Evolutionary conservation across 192 early-diverging fungal genomes (phyloP).

Genomic region (Phlyctochytrium planicorne): DNA sequence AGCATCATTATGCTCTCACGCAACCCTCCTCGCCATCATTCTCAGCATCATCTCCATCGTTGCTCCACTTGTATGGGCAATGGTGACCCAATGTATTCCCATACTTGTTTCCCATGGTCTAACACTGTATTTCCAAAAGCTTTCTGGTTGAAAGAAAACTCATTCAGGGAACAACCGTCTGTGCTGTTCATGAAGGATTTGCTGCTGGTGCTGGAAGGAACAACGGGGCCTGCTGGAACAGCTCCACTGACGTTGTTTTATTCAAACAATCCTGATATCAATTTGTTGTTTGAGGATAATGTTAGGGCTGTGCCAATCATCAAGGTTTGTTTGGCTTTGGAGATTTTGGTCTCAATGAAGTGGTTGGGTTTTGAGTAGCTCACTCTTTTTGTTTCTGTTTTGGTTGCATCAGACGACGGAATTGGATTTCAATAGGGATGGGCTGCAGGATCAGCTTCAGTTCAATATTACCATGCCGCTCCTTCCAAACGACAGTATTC

Average conservation of each 20-base stretch:
- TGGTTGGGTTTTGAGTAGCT: no score
- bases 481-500: constrained; percentile 16
- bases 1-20: constrained; percentile 21
- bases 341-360: not conserved
- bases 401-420: constrained; percentile 41
- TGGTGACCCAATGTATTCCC: constrained; percentile 29
- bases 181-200: constrained; percentile 30
- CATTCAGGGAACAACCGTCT: constrained; percentile 36
- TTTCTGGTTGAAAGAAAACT: constrained; percentile 37
- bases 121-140: constrained; percentile 17
- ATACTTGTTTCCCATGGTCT: not conserved
- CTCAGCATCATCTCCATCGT: constrained; percentile 10
- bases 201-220: constrained; percentile 31
- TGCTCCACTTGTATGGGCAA: constrained; percentile 35
- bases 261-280: constrained; percentile 26
- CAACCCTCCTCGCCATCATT: constrained; percentile 18
- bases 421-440: constrained; percentile 38
- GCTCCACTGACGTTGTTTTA: constrained; percentile 9
- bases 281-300: constrained; percentile 19
- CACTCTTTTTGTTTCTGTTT: no score
- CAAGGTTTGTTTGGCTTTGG: constrained; percentile 8
- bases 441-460: constrained; percentile 28
- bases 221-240: not conserved
- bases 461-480: constrained; percentile 32
- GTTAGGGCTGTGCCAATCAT: constrained; percentile 23